Conservation (phyloP, 2,329 filamentous ascomycete genomes). For the Stagonosporopsis rhizophila region DNA sequence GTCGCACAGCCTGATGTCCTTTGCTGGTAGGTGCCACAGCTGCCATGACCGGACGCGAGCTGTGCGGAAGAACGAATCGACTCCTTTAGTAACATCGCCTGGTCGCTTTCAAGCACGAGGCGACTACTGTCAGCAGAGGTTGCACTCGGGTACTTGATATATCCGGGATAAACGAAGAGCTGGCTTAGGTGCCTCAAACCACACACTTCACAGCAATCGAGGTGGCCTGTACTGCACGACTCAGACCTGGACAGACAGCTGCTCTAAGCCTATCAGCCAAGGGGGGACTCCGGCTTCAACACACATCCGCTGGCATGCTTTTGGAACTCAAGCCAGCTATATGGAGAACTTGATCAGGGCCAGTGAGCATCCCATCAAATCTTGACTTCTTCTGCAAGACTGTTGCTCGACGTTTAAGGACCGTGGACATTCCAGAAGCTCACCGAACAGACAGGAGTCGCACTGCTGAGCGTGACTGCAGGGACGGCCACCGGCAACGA, state of each 20-base stretch:
- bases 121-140: background rate
- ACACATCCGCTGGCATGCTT: too few relatives aligned
- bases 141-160: background rate
- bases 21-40: constrained; percentile 1
- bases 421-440: too few relatives aligned
- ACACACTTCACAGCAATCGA: background rate
- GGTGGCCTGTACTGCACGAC: too few relatives aligned
- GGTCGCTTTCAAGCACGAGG: background rate
- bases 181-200: background rate
- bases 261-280: background rate
- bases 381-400: too few relatives aligned
- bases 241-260: background rate
- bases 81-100: constrained; percentile 1
- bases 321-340: too few relatives aligned
- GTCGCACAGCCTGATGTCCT: constrained; percentile 1
- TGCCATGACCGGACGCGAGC: background rate
- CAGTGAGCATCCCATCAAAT: too few relatives aligned
- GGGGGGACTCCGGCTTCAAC: background rate
- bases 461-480: too few relatives aligned
- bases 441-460: too few relatives aligned
- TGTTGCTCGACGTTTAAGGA: too few relatives aligned
- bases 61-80: background rate
- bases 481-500: too few relatives aligned
- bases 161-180: background rate
- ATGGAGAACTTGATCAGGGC: too few relatives aligned